Conservation (phyloP, 1,284 basidiomycete species). For the Sporisorium sorghi region DNA sequence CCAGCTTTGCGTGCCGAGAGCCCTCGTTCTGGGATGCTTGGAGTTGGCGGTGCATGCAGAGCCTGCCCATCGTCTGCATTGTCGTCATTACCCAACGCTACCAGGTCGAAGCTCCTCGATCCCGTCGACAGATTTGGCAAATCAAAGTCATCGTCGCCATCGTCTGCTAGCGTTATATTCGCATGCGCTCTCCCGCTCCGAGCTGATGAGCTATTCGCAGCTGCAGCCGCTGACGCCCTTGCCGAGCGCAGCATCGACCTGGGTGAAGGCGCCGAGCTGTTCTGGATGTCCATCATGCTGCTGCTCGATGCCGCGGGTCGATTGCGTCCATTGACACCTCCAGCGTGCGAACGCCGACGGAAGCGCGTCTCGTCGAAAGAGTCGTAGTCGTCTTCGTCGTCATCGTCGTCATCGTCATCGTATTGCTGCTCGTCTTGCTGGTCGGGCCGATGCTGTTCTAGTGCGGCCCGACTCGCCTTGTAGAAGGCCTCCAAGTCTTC, state of each 20-base stretch:
- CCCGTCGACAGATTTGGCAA: conserved; percentile 43
- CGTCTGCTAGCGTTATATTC: conserved; percentile 62
- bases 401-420: conserved; percentile 73
- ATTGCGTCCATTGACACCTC: conserved; percentile 7
- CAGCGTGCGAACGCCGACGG: conserved; percentile 15
- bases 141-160: conserved; percentile 66
- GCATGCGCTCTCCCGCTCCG: conserved; percentile 9
- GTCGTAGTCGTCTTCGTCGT: conserved; percentile 72
- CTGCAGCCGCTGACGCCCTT: conserved; percentile 20
- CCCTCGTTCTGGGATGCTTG: conserved; percentile 15
- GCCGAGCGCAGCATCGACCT: conserved; percentile 32
- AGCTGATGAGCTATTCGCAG: conserved; percentile 37
- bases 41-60: conserved; percentile 6
- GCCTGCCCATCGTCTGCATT: conserved; percentile 47
- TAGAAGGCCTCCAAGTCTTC: conserved; percentile 65
- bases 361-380: conserved; percentile 40
- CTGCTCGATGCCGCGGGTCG: conserved; percentile 32
- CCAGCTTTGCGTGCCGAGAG: conserved; percentile 25
- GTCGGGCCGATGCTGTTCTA: conserved; percentile 69
- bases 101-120: conserved; percentile 55
- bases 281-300: conserved; percentile 54
- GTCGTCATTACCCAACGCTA: conserved; percentile 59
- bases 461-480: conserved; percentile 63
- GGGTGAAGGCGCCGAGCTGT: conserved; percentile 49
- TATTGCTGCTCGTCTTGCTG: conserved; percentile 74